phyloP scores from a whole-genome alignment of 1,139 yeast species.

The Nakaseomyces glabratus region DNA sequence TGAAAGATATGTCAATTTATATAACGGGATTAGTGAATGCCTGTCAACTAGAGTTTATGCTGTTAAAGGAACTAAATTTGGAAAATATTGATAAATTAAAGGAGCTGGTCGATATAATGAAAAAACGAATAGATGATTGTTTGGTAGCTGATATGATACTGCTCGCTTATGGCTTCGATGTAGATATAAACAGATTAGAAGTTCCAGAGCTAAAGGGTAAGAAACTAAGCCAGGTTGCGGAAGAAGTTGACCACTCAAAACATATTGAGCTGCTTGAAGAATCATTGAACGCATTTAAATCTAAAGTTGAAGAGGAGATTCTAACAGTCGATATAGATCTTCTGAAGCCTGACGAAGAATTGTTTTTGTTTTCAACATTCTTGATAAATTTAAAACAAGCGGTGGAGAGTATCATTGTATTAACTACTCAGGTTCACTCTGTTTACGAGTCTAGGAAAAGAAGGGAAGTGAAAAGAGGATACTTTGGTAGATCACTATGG shows the following conservation, averaged over 20 bases:
- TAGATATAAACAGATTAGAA: slow-evolving; percentile 20
- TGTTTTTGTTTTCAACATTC: slow-evolving; percentile 41
- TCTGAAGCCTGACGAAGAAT: slow-evolving; percentile 40
- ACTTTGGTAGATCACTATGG: slow-evolving; percentile 37
- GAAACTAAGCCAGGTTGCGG: neutral
- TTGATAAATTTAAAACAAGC: slow-evolving; percentile 39
- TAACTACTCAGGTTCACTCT: slow-evolving; percentile 31
- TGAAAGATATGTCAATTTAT: slow-evolving; percentile 32
- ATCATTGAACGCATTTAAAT: slow-evolving; percentile 32
- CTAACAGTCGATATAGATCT: slow-evolving; percentile 24
- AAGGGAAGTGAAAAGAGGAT: slow-evolving; percentile 32
- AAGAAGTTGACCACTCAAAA: slow-evolving; percentile 27
- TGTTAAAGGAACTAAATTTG: slow-evolving; percentile 33
- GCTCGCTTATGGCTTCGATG: slow-evolving; percentile 37
- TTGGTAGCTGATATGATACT: slow-evolving; percentile 30
- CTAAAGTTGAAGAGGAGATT: slow-evolving; percentile 29
- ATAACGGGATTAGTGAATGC: slow-evolving; percentile 40
- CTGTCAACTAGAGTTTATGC: slow-evolving; percentile 38
- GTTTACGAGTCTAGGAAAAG: slow-evolving; percentile 30
- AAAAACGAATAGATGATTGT: slow-evolving; percentile 30
- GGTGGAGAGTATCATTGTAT: slow-evolving; percentile 29
- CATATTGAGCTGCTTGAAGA: slow-evolving; percentile 24
- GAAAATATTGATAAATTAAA: slow-evolving; percentile 32
- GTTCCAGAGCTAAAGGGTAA: neutral
- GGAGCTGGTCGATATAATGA: slow-evolving; percentile 30